A percentile compares a stretch with the other conserved stretches of the same genome.
These are phyloP conservation scores for Tuber microsphaerosporum DNA, from an alignment of 495 filamentous ascomycete species.

Conservation along the genomic window DNA sequence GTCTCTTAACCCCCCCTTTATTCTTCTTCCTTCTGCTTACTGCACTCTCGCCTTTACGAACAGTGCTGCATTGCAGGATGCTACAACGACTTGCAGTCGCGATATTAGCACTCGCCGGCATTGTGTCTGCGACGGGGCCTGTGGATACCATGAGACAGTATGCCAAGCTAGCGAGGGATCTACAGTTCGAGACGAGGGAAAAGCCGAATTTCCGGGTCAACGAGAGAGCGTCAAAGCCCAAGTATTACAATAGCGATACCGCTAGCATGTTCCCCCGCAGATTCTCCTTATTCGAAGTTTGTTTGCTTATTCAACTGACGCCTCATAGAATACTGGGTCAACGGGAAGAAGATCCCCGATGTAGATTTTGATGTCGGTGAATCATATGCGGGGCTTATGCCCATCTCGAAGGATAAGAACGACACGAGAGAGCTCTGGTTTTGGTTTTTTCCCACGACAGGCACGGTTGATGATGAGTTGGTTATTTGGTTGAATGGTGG, in stretches of 20 bases:
- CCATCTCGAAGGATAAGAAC: conserved; percentile 54
- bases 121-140: not conserved
- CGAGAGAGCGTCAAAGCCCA: conserved; percentile 8
- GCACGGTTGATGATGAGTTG: conserved; percentile 58
- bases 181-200: not conserved
- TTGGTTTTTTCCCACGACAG: conserved; percentile 61
- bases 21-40: not conserved
- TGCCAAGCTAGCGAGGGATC: not conserved
- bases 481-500: conserved; percentile 70
- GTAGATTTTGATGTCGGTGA: conserved; percentile 71
- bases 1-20: not conserved
- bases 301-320: not conserved
- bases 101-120: not conserved
- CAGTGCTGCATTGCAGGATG: not conserved
- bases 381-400: conserved; percentile 65
- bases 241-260: conserved; percentile 23
- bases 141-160: conserved; percentile 15
- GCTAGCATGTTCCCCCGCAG: conserved; percentile 7
- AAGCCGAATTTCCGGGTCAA: not conserved
- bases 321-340: conserved; percentile 51
- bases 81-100: not conserved
- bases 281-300: not conserved
- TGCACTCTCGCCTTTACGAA: not conserved
- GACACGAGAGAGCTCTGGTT: conserved; percentile 59
- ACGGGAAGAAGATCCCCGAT: conserved; percentile 61